Evolutionary conservation across 176 grass and related monocot species (phyloP).

Genomic region (Neostapfia colusana): DNA sequence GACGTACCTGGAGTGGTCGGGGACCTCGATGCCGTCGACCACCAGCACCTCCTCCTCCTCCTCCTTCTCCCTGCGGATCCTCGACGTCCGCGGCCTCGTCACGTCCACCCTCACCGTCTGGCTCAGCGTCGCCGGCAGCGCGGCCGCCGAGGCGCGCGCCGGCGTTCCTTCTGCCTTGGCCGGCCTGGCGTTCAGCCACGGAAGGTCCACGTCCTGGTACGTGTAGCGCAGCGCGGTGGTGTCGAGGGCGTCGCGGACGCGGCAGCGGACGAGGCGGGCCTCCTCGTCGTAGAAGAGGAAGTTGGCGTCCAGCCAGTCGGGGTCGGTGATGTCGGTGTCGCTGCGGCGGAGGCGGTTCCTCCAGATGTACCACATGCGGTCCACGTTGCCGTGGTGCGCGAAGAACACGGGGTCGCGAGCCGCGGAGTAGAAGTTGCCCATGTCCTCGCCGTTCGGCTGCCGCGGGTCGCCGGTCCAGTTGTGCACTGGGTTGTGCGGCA

Average conservation of each 20-base stretch:
- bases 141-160: background rate
- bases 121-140: slow-evolving; percentile 46
- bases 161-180: background rate
- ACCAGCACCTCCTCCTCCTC: slow-evolving; percentile 67
- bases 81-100: slow-evolving; percentile 37
- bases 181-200: slow-evolving; percentile 50
- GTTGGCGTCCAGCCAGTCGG: slow-evolving; percentile 68
- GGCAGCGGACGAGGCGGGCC: slow-evolving; percentile 55
- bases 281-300: slow-evolving; percentile 96
- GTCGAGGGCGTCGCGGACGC: slow-evolving; percentile 59
- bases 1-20: slow-evolving; percentile 39
- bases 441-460: slow-evolving; percentile 52
- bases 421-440: slow-evolving; percentile 71
- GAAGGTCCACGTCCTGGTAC: slow-evolving; percentile 63
- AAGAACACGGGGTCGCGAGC: slow-evolving; percentile 68
- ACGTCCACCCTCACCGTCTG: slow-evolving; percentile 37
- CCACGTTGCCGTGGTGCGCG: slow-evolving; percentile 67
- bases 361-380: slow-evolving; percentile 72
- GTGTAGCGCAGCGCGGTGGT: slow-evolving; percentile 39
- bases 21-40: slow-evolving; percentile 51
- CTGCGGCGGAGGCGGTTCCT: slow-evolving; percentile 37
- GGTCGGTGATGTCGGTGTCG: slow-evolving; percentile 51
- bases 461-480: slow-evolving; percentile 40
- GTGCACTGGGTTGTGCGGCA: slow-evolving; percentile 50
- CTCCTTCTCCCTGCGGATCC: slow-evolving; percentile 50